These are phyloP conservation scores for Hymenochaete sp. DNA, from an alignment of 1,284 basidiomycete genomes.

Conservation along the genomic window DNA sequence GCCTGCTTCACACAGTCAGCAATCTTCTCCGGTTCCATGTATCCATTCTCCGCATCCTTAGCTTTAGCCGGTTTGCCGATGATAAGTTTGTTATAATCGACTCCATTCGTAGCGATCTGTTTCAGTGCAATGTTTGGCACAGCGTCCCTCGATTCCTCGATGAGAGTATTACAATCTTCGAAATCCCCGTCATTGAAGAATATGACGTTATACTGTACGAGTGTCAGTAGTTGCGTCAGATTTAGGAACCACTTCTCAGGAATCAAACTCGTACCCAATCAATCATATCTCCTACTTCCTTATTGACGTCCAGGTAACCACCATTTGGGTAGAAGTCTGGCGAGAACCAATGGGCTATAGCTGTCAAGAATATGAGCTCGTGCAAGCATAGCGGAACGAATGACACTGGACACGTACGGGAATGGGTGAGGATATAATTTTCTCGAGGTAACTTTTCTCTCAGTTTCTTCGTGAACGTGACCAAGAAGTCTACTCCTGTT, in stretches of 20 bases:
- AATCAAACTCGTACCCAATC: slow-evolving; percentile 17
- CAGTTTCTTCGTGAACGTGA: slow-evolving; percentile 21
- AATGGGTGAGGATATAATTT: slow-evolving; percentile 21
- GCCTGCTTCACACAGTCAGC: slow-evolving; percentile 20
- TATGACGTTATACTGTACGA: neutral
- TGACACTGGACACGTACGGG: slow-evolving; percentile 16
- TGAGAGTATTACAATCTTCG: slow-evolving; percentile 20
- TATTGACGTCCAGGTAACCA: slow-evolving; percentile 19
- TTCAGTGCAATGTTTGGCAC: slow-evolving; percentile 22
- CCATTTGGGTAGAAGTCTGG: slow-evolving; percentile 10
- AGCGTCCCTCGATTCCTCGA: slow-evolving; percentile 15
- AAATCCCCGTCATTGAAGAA: slow-evolving; percentile 16
- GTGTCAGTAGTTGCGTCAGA: slow-evolving; percentile 1
- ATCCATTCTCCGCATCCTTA: slow-evolving; percentile 21
- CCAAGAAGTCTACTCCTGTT: slow-evolving; percentile 20
- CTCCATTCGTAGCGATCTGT: slow-evolving; percentile 20
- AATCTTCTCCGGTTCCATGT: slow-evolving; percentile 19
- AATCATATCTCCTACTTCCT: slow-evolving; percentile 19
- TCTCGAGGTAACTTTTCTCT: slow-evolving; percentile 20
- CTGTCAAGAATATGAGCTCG: slow-evolving; percentile 5
- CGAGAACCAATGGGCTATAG: slow-evolving; percentile 19
- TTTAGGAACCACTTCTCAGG: neutral
- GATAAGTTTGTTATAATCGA: slow-evolving; percentile 22
- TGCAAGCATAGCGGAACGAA: slow-evolving; percentile 1
- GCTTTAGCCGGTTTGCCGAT: slow-evolving; percentile 22